Percentiles rank a stretch among this genome's conserved stretches.
These are phyloP conservation scores for Pythium monospermum DNA, from an alignment of 352 stramenopile species.

Conservation along the genomic window DNA sequence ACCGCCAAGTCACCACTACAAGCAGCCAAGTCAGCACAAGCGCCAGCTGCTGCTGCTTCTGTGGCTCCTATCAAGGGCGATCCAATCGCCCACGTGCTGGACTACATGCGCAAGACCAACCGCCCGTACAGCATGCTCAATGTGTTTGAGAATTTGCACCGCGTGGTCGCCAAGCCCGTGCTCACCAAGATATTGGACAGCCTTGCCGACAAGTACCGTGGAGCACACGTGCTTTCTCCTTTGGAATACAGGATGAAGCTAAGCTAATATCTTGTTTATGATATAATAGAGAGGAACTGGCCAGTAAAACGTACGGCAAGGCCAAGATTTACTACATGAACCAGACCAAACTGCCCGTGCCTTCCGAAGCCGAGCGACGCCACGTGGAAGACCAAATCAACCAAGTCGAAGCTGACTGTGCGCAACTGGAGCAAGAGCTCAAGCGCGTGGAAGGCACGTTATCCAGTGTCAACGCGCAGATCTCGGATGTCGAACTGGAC, in stretches of 20 bases:
- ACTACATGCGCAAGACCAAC: conserved; percentile 82
- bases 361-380: conserved; percentile 37
- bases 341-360: conserved; percentile 56
- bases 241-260: no score
- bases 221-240: no score
- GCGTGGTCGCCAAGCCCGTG: conserved; percentile 60
- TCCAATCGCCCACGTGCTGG: conserved; percentile 43
- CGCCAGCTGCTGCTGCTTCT: conserved; percentile 4
- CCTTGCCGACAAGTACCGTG: conserved; percentile 49
- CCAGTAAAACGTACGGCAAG: conserved; percentile 75
- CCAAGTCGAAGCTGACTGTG: conserved; percentile 37
- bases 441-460: conserved; percentile 45
- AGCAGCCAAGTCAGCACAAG: background rate
- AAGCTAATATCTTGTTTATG: no score
- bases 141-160: conserved; percentile 83
- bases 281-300: conserved; percentile 35
- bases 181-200: conserved; percentile 75
- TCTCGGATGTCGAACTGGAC: conserved; percentile 65
- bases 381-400: conserved; percentile 56
- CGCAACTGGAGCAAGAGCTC: conserved; percentile 44
- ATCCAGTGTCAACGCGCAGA: conserved; percentile 45
- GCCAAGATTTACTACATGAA: conserved; percentile 84
- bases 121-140: conserved; percentile 81
- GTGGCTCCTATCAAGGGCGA: conserved; percentile 31
- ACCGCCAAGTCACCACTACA: no score